Evolutionary conservation across 306 rosid genomes (phyloP).

Genomic region (Prunus padus): DNA sequence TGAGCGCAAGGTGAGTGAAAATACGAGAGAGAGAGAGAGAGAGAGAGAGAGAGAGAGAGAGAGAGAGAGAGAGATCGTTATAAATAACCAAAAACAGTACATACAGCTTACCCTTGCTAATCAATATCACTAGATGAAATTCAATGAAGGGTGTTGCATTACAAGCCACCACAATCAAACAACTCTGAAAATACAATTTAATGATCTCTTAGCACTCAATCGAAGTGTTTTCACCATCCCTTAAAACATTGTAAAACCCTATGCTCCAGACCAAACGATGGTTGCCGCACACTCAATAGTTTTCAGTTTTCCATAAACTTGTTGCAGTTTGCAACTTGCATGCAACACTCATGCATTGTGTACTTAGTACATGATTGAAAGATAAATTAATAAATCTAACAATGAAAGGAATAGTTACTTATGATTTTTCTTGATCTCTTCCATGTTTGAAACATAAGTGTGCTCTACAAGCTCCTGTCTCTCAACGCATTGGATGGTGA

Average conservation of each 20-base stretch:
- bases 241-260: background rate
- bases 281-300: background rate
- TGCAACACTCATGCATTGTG: background rate
- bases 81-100: no score
- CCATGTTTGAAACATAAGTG: conserved; percentile 66
- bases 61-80: background rate
- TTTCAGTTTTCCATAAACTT: conserved; percentile 1
- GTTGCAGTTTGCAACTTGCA: conserved; percentile 7
- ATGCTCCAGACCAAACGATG: background rate
- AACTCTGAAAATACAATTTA: background rate
- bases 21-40: background rate
- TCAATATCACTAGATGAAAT: background rate
- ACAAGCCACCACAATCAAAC: background rate
- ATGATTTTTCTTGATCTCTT: conserved; percentile 90
- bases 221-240: background rate
- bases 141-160: background rate
- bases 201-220: background rate
- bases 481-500: conserved; percentile 94
- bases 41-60: background rate
- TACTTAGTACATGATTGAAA: background rate
- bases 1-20: background rate
- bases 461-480: conserved; percentile 98
- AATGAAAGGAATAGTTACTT: conserved; percentile 48
- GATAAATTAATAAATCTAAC: background rate
- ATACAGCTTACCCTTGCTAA: background rate